Evolutionary conservation across 371 early-diverging fungal genomes (phyloP).

Genomic region (Gilbertella persicaria): DNA sequence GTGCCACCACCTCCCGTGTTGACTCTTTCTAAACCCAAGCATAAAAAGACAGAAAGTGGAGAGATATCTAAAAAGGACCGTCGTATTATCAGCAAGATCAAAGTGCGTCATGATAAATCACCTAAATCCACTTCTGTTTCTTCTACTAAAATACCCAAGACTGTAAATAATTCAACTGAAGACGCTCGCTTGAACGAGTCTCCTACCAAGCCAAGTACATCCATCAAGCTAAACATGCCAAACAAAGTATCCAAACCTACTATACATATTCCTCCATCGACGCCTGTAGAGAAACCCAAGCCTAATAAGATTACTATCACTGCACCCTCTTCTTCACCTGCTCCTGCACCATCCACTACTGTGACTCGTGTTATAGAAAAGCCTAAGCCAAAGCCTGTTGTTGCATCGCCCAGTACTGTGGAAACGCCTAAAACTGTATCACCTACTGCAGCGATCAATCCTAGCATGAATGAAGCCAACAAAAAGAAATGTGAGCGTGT

Average conservation of each 20-base stretch:
- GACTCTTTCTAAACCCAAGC: constrained; percentile 7
- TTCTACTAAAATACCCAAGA: background rate
- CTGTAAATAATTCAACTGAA: constrained; percentile 51
- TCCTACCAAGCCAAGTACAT: no score
- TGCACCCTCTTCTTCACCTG: background rate
- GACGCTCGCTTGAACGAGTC: constrained; percentile 63
- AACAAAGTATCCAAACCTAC: no score
- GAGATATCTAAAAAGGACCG: constrained; percentile 46
- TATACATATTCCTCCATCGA: no score
- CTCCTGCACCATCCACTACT: constrained; percentile 3
- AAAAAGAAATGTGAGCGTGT: constrained; percentile 38
- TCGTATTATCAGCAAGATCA: constrained; percentile 57
- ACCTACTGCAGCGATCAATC: constrained; percentile 8
- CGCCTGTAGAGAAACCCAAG: no score
- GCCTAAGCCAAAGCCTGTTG: constrained; percentile 14
- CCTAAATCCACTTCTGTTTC: background rate
- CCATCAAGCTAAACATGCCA: no score
- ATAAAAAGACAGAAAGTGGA: constrained; percentile 16
- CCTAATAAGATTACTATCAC: background rate
- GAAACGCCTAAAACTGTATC: constrained; percentile 1
- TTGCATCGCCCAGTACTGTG: constrained; percentile 15
- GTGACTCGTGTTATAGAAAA: background rate
- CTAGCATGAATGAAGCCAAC: constrained; percentile 40
- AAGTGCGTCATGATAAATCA: constrained; percentile 38
- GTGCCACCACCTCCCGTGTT: background rate